Evolutionary conservation across 495 filamentous ascomycete genomes (phyloP).

Genomic region (Ascobolus immersus): DNA sequence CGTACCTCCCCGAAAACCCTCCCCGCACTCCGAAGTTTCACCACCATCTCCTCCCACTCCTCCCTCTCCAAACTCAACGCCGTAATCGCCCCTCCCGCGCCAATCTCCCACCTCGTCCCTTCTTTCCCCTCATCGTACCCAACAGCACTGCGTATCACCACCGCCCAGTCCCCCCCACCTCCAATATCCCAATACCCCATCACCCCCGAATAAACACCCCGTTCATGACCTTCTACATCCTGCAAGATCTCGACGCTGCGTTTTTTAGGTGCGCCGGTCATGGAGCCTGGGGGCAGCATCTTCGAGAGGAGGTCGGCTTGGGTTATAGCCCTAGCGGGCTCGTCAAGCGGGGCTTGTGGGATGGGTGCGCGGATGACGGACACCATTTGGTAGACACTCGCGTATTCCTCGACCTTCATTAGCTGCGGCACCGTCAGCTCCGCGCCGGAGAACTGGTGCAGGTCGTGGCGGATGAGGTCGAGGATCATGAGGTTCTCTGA

Average conservation of each 20-base stretch:
- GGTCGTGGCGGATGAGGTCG: constrained; percentile 75
- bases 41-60: constrained; percentile 79
- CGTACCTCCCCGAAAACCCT: no score
- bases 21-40: constrained; percentile 49
- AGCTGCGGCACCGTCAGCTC: constrained; percentile 40
- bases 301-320: constrained; percentile 55
- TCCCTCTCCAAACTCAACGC: constrained; percentile 46
- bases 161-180: constrained; percentile 66
- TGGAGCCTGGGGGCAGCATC: constrained; percentile 64
- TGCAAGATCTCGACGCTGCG: constrained; percentile 60
- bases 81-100: constrained; percentile 74
- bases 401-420: constrained; percentile 69
- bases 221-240: constrained; percentile 27
- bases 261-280: constrained; percentile 90
- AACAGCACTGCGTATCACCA: constrained; percentile 59
- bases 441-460: constrained; percentile 51
- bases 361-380: constrained; percentile 49
- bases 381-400: constrained; percentile 71
- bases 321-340: constrained; percentile 7
- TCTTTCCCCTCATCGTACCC: constrained; percentile 31
- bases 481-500: constrained; percentile 98
- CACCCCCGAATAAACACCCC: constrained; percentile 73
- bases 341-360: not conserved
- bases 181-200: constrained; percentile 71
- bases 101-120: constrained; percentile 46